Evolutionary conservation across 1,284 basidiomycete species (phyloP).

Genomic region (Pseudozyma sp.): DNA sequence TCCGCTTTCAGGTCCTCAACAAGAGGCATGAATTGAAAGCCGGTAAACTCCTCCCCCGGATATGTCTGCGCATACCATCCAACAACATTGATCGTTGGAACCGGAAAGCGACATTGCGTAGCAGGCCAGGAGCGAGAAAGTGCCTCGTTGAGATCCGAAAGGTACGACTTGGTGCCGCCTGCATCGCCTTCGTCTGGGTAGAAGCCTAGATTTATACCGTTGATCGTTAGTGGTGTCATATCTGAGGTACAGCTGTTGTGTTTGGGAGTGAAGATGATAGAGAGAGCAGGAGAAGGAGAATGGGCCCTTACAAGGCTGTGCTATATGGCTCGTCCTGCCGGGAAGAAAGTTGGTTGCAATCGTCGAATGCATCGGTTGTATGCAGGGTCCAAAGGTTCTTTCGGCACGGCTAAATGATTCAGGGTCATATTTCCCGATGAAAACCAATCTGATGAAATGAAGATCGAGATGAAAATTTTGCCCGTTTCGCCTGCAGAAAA

Average conservation of each 20-base stretch:
- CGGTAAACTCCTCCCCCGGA: constrained; percentile 21
- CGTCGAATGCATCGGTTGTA: too few species aligned
- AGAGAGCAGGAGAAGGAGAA: background rate
- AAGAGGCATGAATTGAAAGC: constrained; percentile 35
- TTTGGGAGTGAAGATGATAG: background rate
- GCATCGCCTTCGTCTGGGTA: constrained; percentile 49
- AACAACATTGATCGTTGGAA: constrained; percentile 19
- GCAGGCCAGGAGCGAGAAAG: constrained; percentile 10
- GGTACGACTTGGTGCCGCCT: constrained; percentile 29
- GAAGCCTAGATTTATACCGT: constrained; percentile 29
- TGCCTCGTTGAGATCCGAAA: constrained; percentile 35
- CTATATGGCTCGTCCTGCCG: too few species aligned
- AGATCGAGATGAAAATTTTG: constrained; percentile 39
- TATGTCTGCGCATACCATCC: constrained; percentile 48
- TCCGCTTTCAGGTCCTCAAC: constrained; percentile 30
- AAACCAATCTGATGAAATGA: background rate
- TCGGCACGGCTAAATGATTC: constrained; percentile 1
- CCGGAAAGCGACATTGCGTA: background rate
- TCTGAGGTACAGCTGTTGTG: background rate
- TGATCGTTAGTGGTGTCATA: constrained; percentile 5
- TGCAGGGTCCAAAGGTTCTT: too few species aligned
- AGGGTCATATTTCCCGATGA: constrained; percentile 12
- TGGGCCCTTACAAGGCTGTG: too few species aligned
- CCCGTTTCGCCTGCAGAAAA: background rate
- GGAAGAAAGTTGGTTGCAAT: too few species aligned